Base-by-base conservation (phyloP, 768 basidiomycete species). In the Rhodosporidiobolus sp. region DNA sequence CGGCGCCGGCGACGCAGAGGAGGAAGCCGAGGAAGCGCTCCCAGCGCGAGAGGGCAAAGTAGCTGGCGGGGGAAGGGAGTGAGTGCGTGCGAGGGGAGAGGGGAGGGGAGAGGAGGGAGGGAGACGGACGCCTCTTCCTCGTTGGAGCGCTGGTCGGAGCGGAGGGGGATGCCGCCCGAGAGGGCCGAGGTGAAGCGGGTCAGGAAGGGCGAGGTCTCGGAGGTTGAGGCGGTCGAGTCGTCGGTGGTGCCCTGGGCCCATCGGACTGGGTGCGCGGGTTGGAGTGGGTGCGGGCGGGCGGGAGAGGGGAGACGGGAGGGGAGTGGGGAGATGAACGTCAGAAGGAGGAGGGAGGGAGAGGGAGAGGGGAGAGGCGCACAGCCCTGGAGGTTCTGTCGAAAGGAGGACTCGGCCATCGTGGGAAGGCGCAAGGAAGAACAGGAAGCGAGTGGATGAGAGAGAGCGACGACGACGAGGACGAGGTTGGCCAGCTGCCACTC, bases 11-110 rank as follows among this genome's bases (percentile, higher is more conserved):
- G 57, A 95, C 83, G 80, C 94, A 97, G 43, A 87, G 90, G 55
- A 90, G 87, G 80, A 99, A 99, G 14, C 93, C 96, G 22, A 97
- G 82, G 73, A 99, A 83, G 76, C 94, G 85, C 80, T 97, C 95
- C 95, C 95, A 97, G 81, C 94, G 85, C 64, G 90, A 90, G 50
- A 94, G 82, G 54, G 90, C 89, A 52, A 76, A 72, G 65, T 76
- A 76, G 38, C 70, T 72, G 57, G 14, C 38, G 49, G 26, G 49
- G 9, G 53, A 24, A 49, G 61, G 50, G 22, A 20, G 63, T 24
- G 2, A 8, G 34, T 57, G 17, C 28, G 46, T 12, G 30, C 20
- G 50, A 26, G 22, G 2, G 28, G 24, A 9, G n/a, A 34, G n/a
- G 35, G 24, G 58, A 59, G 11, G 58, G 26, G 11, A 32, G 45